These are phyloP conservation scores for Nakazawaea pomicola DNA, from an alignment of 805 yeast species.

Conservation along the genomic window DNA sequence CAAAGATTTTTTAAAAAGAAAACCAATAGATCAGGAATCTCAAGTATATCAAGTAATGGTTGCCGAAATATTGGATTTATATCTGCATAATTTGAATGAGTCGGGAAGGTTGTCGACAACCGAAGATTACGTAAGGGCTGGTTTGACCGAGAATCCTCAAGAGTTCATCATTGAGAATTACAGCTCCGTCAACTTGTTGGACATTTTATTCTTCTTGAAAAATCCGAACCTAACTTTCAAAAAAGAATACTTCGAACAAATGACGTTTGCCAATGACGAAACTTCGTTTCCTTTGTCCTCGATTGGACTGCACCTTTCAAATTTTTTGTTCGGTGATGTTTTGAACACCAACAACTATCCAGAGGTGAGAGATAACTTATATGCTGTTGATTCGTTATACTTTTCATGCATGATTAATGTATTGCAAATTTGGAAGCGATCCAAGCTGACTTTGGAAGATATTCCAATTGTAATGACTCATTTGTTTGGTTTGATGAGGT, in stretches of 20 bases:
- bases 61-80: conserved; percentile 31
- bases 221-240: conserved; percentile 57
- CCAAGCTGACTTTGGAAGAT: conserved; percentile 51
- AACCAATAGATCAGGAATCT: conserved; percentile 33
- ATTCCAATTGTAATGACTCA: conserved; percentile 44
- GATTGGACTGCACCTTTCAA: conserved; percentile 29
- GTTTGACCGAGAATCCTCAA: conserved; percentile 39
- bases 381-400: conserved; percentile 50
- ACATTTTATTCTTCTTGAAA: conserved; percentile 48
- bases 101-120: conserved; percentile 36
- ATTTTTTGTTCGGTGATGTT: conserved; percentile 16
- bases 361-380: conserved; percentile 33
- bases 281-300: conserved; percentile 46
- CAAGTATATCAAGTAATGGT: conserved; percentile 36
- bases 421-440: conserved; percentile 59
- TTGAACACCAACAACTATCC: conserved; percentile 25
- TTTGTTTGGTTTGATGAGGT: conserved; percentile 31
- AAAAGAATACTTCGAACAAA: conserved; percentile 58
- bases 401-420: conserved; percentile 53
- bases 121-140: conserved; percentile 41
- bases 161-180: conserved; percentile 38
- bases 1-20: conserved; percentile 30
- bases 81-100: conserved; percentile 37
- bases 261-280: conserved; percentile 51
- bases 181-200: conserved; percentile 47